These are phyloP conservation scores for Curvularia hawaiiensis DNA, from an alignment of 2,329 filamentous ascomycete species.

Conservation along the genomic window DNA sequence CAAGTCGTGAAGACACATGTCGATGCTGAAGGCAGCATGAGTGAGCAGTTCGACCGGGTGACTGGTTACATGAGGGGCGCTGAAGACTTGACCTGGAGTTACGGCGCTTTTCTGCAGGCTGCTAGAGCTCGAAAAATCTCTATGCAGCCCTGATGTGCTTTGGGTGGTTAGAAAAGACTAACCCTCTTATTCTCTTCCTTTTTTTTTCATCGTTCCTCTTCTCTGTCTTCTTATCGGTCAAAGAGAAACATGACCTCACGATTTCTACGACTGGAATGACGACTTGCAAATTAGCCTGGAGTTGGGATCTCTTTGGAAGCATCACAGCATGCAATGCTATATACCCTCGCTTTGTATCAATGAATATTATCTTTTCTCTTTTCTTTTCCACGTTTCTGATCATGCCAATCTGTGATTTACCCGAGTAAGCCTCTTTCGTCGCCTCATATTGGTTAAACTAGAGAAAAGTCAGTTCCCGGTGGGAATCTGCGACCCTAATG, in stretches of 20 bases:
- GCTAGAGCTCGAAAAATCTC: constrained; percentile 40
- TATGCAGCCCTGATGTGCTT: constrained; percentile 11
- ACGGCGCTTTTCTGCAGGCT: constrained; percentile 51
- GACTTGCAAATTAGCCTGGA: not conserved
- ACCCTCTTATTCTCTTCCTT: not conserved
- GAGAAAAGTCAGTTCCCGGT: no score
- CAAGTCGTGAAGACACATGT: constrained; percentile 49
- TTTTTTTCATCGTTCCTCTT: not conserved
- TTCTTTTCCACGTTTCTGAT: not conserved
- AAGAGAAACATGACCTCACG: not conserved
- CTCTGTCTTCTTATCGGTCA: not conserved
- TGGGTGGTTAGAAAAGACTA: no score
- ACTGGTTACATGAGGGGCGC: constrained; percentile 50
- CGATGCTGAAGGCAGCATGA: constrained; percentile 46
- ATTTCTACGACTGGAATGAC: not conserved
- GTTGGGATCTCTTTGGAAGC: not conserved
- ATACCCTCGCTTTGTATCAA: constrained; percentile 5
- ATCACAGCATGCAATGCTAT: constrained; percentile 1
- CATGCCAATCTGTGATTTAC: not conserved
- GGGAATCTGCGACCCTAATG: no score
- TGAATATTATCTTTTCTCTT: not conserved
- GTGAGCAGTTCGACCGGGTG: constrained; percentile 51
- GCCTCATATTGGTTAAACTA: no score
- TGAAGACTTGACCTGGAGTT: constrained; percentile 53
- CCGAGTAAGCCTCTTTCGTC: no score